Percentiles rank a stretch among this genome's conserved stretches.
Conservation (phyloP, 75 land plant species). For the Selaginella tamariscina region DNA sequence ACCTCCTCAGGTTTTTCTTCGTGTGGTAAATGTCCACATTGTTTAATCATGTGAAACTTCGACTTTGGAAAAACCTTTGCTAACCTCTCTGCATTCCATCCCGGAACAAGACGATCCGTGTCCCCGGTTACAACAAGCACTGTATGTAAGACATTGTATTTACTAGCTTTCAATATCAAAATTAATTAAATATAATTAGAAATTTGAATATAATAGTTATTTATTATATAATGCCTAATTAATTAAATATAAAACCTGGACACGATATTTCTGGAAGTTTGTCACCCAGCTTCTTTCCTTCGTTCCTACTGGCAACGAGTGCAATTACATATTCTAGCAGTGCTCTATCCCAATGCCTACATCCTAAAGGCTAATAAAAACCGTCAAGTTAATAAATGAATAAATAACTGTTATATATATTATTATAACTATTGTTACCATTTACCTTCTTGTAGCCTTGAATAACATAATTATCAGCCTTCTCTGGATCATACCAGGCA, state of each 20-base stretch:
- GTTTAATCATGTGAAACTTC: slow-evolving; percentile 37
- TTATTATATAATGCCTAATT: no score
- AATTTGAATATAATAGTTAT: no score
- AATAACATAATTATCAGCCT: slow-evolving; percentile 51
- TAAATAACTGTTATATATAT: no score
- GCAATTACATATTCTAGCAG: slow-evolving; percentile 59
- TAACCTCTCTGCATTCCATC: slow-evolving; percentile 76
- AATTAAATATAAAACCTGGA: slow-evolving; percentile 48
- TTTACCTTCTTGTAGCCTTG: slow-evolving; percentile 84
- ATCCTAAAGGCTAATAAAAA: slow-evolving; percentile 54
- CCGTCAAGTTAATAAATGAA: not conserved
- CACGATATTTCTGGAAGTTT: slow-evolving; percentile 59
- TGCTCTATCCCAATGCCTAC: slow-evolving; percentile 75
- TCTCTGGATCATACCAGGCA: slow-evolving; percentile 61
- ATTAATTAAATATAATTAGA: no score
- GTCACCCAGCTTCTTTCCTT: slow-evolving; percentile 19
- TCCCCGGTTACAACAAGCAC: slow-evolving; percentile 86
- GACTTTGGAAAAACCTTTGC: slow-evolving; percentile 59
- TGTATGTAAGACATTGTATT: no score
- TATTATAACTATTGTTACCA: no score
- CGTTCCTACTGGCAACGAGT: slow-evolving; percentile 32
- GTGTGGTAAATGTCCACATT: slow-evolving; percentile 91
- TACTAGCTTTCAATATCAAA: no score
- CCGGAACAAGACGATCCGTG: slow-evolving; percentile 69
- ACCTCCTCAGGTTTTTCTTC: slow-evolving; percentile 78